Evolutionary conservation across 305 asterid species (phyloP).

Genomic region (Fraxinus floribunda): DNA sequence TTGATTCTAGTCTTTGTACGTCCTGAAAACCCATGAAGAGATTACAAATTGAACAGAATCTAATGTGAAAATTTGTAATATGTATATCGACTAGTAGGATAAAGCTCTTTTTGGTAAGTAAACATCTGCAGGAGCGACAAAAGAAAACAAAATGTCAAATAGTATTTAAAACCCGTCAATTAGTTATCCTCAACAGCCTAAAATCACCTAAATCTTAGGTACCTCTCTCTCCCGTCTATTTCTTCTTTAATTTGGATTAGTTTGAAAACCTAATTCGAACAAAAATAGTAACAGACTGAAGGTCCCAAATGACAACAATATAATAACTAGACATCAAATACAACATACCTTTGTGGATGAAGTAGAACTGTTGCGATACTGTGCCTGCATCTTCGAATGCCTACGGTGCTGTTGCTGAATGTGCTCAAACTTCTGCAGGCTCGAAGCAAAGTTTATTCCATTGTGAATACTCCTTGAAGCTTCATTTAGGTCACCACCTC

Average conservation of each 20-base stretch:
- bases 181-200: background rate
- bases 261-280: background rate
- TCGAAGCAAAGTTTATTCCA: conserved; percentile 65
- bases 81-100: background rate
- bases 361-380: conserved; percentile 42
- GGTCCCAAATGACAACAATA: background rate
- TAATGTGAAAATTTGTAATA: background rate
- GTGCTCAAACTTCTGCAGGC: conserved; percentile 66
- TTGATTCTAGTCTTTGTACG: conserved; percentile 53
- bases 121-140: background rate
- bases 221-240: background rate
- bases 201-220: background rate
- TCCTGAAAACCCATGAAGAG: conserved; percentile 47
- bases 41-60: conserved; percentile 7
- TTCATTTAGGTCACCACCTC: conserved; percentile 54
- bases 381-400: conserved; percentile 52
- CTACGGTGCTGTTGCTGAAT: conserved; percentile 79
- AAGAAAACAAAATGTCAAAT: background rate
- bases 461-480: conserved; percentile 39
- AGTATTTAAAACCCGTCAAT: background rate
- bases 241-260: background rate
- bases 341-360: conserved; percentile 60
- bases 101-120: background rate
- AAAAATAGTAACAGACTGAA: background rate
- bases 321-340: background rate